Base-by-base conservation (phyloP, 129 eudicot species). In the Dittrichia graveolens region DNA sequence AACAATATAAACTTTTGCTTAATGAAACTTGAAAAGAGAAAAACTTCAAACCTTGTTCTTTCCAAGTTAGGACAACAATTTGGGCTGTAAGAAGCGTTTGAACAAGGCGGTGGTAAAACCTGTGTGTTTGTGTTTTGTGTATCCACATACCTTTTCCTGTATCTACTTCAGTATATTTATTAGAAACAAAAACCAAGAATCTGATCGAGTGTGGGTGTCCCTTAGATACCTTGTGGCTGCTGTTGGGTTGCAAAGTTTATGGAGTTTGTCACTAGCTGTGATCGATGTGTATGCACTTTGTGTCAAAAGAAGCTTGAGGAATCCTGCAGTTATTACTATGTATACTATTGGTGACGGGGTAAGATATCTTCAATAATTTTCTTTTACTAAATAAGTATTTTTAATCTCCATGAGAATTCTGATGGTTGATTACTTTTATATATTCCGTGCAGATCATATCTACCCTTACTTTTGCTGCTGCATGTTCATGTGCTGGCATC, bases 271-370 rank as follows among this genome's bases (percentile, higher is more conserved):
- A 18, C 74, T 88, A 65, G 92, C 97, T 62, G 37, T 91, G 56
- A 77, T 83, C 9, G 97, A 91, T 63, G 34, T 78, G 57, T 82
- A 91, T 58, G 95, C 91, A 15, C 82, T 91, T 73, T 69, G 82
- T 56, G 97, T 91, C 75, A 83, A 65, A 79, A 78, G 95, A 74
- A 88, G 95, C 77, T 82, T 85, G 60, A 82, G 97, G 72, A 84
- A 78, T 76, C 69, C 83, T 58, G 78, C 81, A 69, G 75, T 84
- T 69, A 69, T 88, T 67, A 76, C 95, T 65, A 48, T 84, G 6
- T 91, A 88, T 69, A 73, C 95, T 66, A 80, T 91, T 62, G 97
- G 95, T 18, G 97, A 91, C 75, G 97, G 92, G 86, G 97, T 91
- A 88, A 85, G 80, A 57, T 39, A 52, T 46, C 44, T 38, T 48